Conservation (phyloP, 2,329 filamentous ascomycete genomes). For the Ophiocordyceps camponoti-saundersi region DNA sequence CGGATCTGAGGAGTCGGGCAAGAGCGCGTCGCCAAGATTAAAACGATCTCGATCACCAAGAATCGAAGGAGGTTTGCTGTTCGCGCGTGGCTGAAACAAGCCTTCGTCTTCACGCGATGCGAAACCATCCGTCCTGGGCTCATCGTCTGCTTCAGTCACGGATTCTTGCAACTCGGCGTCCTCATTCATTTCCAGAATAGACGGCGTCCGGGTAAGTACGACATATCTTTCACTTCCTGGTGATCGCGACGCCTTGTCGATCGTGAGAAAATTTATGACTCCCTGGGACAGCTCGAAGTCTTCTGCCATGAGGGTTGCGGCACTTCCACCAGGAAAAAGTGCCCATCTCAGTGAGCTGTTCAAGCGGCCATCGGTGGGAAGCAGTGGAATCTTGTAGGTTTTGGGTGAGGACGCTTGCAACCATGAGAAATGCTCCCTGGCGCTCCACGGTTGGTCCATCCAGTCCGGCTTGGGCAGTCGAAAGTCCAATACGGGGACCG, state of each 20-base stretch:
- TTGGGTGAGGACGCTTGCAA: constrained; percentile 4
- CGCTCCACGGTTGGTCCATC: constrained; percentile 3
- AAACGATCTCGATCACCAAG: neutral
- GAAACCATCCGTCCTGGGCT: neutral
- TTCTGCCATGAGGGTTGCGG: constrained; percentile 4
- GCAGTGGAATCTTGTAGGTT: constrained; percentile 1
- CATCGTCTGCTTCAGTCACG: neutral
- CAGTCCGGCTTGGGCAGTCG: constrained; percentile 8
- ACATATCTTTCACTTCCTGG: constrained; percentile 7
- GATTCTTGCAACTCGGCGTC: constrained; percentile 9
- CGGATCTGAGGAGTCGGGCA: constrained; percentile 5
- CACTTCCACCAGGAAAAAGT: constrained; percentile 5
- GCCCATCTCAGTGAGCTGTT: constrained; percentile 10
- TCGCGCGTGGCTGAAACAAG: neutral
- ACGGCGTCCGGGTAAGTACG: neutral
- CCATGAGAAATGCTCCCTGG: constrained; percentile 10
- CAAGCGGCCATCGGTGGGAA: constrained; percentile 1
- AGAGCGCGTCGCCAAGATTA: neutral
- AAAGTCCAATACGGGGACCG: constrained; percentile 13
- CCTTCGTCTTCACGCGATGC: neutral
- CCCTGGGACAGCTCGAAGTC: constrained; percentile 1
- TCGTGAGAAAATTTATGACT: constrained; percentile 4
- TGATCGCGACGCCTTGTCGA: neutral
- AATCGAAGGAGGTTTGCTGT: neutral
- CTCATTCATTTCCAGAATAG: constrained; percentile 3